Evolutionary conservation across 768 basidiomycete genomes (phyloP).

Genomic region (Lentinula lateritia): DNA sequence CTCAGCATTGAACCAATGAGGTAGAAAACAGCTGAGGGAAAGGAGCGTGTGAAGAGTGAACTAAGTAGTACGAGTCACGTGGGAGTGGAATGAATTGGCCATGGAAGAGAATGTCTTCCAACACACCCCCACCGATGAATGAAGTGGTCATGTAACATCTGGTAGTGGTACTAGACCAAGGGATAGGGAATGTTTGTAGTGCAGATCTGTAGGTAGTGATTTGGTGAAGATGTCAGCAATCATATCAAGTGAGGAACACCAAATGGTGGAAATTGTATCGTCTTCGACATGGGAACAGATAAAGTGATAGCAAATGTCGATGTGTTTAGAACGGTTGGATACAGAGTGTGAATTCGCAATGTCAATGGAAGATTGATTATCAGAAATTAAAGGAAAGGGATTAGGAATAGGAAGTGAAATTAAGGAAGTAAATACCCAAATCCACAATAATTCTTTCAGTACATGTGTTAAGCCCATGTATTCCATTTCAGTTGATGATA

Average conservation of each 20-base stretch:
- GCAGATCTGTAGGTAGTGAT: slow-evolving; percentile 5
- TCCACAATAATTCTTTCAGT: slow-evolving; percentile 15
- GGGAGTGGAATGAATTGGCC: too few species aligned
- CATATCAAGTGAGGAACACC: slow-evolving; percentile 20
- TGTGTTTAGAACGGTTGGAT: slow-evolving; percentile 21
- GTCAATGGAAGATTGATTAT: not conserved
- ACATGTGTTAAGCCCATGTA: slow-evolving; percentile 12
- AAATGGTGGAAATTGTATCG: slow-evolving; percentile 15
- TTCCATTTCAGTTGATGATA: slow-evolving; percentile 16
- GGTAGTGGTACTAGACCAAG: too few species aligned
- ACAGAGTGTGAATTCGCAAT: slow-evolving; percentile 1
- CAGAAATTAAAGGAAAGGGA: slow-evolving; percentile 7
- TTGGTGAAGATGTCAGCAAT: slow-evolving; percentile 30
- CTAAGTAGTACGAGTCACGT: too few species aligned
- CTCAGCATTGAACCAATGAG: too few species aligned
- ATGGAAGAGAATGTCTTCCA: too few species aligned
- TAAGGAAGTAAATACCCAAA: slow-evolving; percentile 15
- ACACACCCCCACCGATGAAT: too few species aligned
- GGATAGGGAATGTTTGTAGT: too few species aligned
- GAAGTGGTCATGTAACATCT: too few species aligned
- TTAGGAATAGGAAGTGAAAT: not conserved
- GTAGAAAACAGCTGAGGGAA: too few species aligned
- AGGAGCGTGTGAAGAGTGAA: too few species aligned
- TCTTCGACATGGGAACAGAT: slow-evolving; percentile 19
- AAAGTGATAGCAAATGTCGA: slow-evolving; percentile 13